Percentiles rank a stretch among this genome's conserved stretches.
Conservation (phyloP, 352 stramenopile species). For the Peronospora tabacina region DNA sequence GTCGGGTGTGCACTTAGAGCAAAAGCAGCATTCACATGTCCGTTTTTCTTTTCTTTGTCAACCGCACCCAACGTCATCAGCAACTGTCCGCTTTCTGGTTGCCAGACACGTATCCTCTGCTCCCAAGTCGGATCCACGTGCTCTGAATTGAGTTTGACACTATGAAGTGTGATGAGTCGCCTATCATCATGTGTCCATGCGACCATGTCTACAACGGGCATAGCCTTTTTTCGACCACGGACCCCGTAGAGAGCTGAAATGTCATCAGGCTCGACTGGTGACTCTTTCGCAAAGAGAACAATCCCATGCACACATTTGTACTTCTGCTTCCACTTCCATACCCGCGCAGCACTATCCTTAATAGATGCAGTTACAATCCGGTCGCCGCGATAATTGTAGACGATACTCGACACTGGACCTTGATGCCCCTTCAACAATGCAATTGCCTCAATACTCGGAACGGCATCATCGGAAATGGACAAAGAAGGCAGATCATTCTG, state of each 20-base stretch:
- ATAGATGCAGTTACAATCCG: conserved; percentile 90
- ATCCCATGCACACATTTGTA: conserved; percentile 47
- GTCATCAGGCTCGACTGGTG: conserved; percentile 33
- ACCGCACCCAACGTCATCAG: conserved; percentile 56
- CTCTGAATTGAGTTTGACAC: conserved; percentile 51
- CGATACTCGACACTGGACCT: conserved; percentile 90
- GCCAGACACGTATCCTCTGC: conserved; percentile 62
- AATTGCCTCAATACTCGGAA: conserved; percentile 50
- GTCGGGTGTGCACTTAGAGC: conserved; percentile 68
- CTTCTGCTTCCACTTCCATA: conserved; percentile 60
- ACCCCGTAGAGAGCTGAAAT: conserved; percentile 41
- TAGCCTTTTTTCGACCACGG: conserved; percentile 33
- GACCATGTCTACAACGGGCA: conserved; percentile 52
- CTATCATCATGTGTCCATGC: conserved; percentile 58
- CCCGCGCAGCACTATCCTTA: conserved; percentile 84
- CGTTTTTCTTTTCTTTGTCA: conserved; percentile 51
- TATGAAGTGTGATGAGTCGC: conserved; percentile 60
- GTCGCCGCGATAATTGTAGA: conserved; percentile 88
- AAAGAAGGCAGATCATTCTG: conserved; percentile 36
- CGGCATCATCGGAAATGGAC: conserved; percentile 40
- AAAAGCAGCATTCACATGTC: conserved; percentile 74
- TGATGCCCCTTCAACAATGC: conserved; percentile 82
- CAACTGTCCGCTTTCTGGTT: conserved; percentile 41
- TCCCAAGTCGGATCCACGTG: conserved; percentile 39
- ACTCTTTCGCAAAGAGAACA: conserved; percentile 44